Percentiles rank a stretch among this genome's conserved stretches.
phyloP scores from a whole-genome alignment of 2,329 filamentous ascomycete genomes.

The Aspergillus pseudonomiae region DNA sequence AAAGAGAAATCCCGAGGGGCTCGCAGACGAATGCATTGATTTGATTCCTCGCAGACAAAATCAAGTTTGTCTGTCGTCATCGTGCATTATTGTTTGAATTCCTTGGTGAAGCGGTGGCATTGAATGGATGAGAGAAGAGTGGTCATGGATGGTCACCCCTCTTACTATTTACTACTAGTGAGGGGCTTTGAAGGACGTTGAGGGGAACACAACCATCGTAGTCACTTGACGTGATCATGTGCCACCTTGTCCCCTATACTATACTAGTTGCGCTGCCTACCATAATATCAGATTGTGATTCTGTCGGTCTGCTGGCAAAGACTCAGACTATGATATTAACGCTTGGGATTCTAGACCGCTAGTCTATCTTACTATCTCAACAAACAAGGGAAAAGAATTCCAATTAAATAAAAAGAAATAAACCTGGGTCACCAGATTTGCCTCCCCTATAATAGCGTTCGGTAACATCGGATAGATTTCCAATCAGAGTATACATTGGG shows the following conservation, averaged over 20 bases:
- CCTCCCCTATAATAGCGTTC: not conserved
- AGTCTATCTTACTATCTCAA: not conserved
- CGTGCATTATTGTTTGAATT: not conserved
- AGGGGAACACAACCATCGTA: not conserved
- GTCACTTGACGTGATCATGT: conserved; percentile 6
- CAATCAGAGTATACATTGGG: not conserved
- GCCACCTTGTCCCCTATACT: not conserved
- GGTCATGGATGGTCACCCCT: not conserved
- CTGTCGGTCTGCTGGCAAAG: not conserved
- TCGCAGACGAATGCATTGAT: not conserved
- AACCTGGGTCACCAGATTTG: not conserved
- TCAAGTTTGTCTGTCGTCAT: conserved; percentile 1
- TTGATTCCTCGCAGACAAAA: not conserved
- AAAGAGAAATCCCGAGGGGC: not conserved
- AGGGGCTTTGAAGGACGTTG: not conserved
- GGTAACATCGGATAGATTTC: not conserved
- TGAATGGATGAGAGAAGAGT: not conserved
- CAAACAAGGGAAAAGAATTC: not conserved
- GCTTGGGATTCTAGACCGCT: not conserved
- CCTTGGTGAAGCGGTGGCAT: not conserved
- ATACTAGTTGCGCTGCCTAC: not conserved
- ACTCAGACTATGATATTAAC: not conserved
- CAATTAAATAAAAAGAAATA: not conserved
- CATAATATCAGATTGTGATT: not conserved
- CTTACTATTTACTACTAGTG: not conserved